Evolutionary conservation across 345 rosid genomes (phyloP).

Genomic region (Cardamine resedifolia): DNA sequence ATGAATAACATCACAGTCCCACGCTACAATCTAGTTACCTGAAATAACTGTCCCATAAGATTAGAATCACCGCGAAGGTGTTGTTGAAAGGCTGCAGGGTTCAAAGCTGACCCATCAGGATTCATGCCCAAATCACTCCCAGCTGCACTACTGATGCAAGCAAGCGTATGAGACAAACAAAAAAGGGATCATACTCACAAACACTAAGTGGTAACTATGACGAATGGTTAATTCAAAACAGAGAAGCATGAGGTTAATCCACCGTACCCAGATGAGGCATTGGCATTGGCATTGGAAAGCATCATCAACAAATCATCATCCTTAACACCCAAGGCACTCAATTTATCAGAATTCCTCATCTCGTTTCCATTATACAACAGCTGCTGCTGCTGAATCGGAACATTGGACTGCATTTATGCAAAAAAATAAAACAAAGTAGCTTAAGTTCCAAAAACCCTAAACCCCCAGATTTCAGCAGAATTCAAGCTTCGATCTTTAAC

Average conservation of each 20-base stretch:
- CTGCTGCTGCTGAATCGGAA: slow-evolving; percentile 87
- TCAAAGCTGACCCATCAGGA: slow-evolving; percentile 91
- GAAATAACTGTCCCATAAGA: slow-evolving; percentile 77
- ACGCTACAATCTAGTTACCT: slow-evolving; percentile 41
- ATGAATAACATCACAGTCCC: not conserved
- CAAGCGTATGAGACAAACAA: slow-evolving; percentile 1
- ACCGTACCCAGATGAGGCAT: slow-evolving; percentile 51
- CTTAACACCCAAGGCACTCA: slow-evolving; percentile 83
- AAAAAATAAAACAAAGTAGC: not conserved
- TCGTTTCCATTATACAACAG: slow-evolving; percentile 84
- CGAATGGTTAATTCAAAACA: not conserved
- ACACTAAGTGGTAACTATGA: not conserved
- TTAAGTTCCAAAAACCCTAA: slow-evolving; percentile 29
- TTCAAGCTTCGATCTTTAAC: not conserved
- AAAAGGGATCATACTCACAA: not conserved
- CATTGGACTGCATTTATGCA: slow-evolving; percentile 57
- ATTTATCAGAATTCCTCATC: slow-evolving; percentile 67
- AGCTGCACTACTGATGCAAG: slow-evolving; percentile 30
- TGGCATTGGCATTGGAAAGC: slow-evolving; percentile 50
- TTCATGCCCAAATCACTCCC: slow-evolving; percentile 53
- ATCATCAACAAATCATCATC: slow-evolving; percentile 95
- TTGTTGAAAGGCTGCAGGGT: slow-evolving; percentile 90
- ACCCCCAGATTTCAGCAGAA: slow-evolving; percentile 14
- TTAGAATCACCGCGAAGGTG: slow-evolving; percentile 71
- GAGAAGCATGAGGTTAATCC: not conserved